Percentiles rank a stretch among this genome's conserved stretches.
These are phyloP conservation scores for Lenwebbia sp. DNA, from an alignment of 345 rosid species.

Conservation along the genomic window DNA sequence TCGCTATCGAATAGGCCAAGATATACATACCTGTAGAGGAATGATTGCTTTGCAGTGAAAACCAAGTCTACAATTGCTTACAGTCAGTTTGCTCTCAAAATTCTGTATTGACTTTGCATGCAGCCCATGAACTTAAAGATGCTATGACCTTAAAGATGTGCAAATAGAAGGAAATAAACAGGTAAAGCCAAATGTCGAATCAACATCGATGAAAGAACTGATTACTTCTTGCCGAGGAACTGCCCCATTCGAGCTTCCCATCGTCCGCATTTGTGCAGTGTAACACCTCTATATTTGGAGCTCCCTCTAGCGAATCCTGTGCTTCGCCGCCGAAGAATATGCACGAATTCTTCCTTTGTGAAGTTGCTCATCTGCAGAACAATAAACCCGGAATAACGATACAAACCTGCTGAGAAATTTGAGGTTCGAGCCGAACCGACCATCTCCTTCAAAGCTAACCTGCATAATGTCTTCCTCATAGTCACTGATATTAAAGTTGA, in stretches of 20 bases:
- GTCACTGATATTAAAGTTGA: slow-evolving; percentile 52
- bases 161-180: background rate
- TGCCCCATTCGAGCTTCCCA: slow-evolving; percentile 90
- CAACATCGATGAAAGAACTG: background rate
- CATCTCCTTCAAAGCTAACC: slow-evolving; percentile 8
- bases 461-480: slow-evolving; percentile 61
- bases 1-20: slow-evolving; percentile 91
- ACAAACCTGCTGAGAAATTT: background rate
- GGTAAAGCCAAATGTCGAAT: background rate
- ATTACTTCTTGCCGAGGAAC: slow-evolving; percentile 70
- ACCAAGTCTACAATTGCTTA: background rate
- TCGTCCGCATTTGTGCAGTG: slow-evolving; percentile 66
- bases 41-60: slow-evolving; percentile 7
- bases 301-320: slow-evolving; percentile 65
- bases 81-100: background rate
- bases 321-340: slow-evolving; percentile 64
- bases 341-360: slow-evolving; percentile 71
- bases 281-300: slow-evolving; percentile 65
- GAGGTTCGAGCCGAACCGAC: background rate
- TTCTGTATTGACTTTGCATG: background rate
- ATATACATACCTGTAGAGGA: slow-evolving; percentile 75
- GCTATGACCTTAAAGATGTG: background rate
- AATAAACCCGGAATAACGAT: background rate
- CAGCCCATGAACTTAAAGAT: background rate
- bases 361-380: slow-evolving; percentile 39